A percentile compares a stretch with the other conserved stretches of the same genome.
Conservation (phyloP, 192 early-diverging fungal genomes). For the Gryganskiella cystojenkinii region DNA sequence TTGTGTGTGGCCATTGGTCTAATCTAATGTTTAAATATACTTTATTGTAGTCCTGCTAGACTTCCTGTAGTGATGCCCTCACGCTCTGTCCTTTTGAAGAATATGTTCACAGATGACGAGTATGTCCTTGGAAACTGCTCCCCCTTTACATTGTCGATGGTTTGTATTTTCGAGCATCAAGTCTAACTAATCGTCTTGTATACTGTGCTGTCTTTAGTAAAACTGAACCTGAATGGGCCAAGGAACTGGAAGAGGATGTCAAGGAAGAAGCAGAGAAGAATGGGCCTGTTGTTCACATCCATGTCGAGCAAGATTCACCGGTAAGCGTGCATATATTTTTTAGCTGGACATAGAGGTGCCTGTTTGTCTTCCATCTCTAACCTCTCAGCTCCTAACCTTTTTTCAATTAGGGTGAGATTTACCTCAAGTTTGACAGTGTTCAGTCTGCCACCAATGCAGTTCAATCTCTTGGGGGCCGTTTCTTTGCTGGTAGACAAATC, state of each 20-base stretch:
- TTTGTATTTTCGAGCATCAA: conserved; percentile 5
- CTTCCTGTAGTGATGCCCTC: conserved; percentile 67
- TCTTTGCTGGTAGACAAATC: conserved; percentile 91
- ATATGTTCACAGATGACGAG: conserved; percentile 90
- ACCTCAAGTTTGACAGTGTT: conserved; percentile 81
- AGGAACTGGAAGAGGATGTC: conserved; percentile 89
- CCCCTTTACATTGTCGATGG: not conserved
- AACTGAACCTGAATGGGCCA: conserved; percentile 84
- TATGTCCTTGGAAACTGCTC: conserved; percentile 51
- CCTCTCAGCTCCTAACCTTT: not conserved
- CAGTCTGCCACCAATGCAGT: conserved; percentile 75
- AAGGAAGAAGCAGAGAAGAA: conserved; percentile 83
- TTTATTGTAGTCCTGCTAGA: conserved; percentile 47
- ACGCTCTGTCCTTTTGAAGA: conserved; percentile 78
- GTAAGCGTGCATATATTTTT: conserved; percentile 58
- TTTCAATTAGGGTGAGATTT: conserved; percentile 78
- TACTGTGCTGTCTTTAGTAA: conserved; percentile 65
- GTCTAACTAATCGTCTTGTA: not conserved
- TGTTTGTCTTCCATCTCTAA: not conserved
- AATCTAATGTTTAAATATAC: conserved; percentile 2
- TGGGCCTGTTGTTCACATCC: conserved; percentile 80
- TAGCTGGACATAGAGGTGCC: no score
- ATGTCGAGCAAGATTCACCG: conserved; percentile 71
- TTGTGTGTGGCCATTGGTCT: not conserved
- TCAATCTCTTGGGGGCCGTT: conserved; percentile 81